Evolutionary conservation across 129 eudicot genomes (phyloP), one percentile per base, ranked within the genome.

Genomic region (Chrysanthemum lavandulifolium): DNA sequence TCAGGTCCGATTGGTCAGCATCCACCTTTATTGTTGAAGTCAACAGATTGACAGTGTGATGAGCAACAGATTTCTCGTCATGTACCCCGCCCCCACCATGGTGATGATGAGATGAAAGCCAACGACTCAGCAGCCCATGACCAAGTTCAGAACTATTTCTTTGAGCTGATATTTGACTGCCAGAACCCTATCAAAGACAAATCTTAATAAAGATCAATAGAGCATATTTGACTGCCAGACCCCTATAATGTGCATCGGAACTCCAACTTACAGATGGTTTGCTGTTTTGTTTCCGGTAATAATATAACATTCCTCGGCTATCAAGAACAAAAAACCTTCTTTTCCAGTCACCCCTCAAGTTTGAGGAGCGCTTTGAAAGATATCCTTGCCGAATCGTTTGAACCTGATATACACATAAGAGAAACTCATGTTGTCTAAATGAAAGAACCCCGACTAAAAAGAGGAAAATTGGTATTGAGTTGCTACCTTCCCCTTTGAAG

Each of bases 1-100:
- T 85, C 71, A 93, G 75, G 83, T 93, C 98, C 6, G 98, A 89
- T 64, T 93, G 98, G 82, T 93, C 98, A 40, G 97, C 98, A 73
- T 93, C 97, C 70, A 93, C 98, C 68, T 93, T 93, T 62, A 93
- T 93, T 33, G 98, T 93, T 54, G 98, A 91, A 8, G 98, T 93
- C 87, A 93, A 82, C 55, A 93, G 86, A 84, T 93, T 93, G 29
- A 93, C 98, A 14, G 97, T 93, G 81, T 93, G 96, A 80, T 87
- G 98, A 71, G 98, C 98, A 79, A 93, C 98, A 64, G 97, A 87
- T 83, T 93, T 93, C 82, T 93, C 98, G 73, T 93, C 98, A 70
- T 93, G 98, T 11, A 90, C 92, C 45, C 98, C 98, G 58, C 98
- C 92, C 29, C 73, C 73, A 11, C 80, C 80, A 67, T 76, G 80